Percentiles rank a stretch among this genome's conserved stretches.
Evolutionary conservation across 768 basidiomycete species (phyloP).

Genomic region (Chlorophyllum brunneum): DNA sequence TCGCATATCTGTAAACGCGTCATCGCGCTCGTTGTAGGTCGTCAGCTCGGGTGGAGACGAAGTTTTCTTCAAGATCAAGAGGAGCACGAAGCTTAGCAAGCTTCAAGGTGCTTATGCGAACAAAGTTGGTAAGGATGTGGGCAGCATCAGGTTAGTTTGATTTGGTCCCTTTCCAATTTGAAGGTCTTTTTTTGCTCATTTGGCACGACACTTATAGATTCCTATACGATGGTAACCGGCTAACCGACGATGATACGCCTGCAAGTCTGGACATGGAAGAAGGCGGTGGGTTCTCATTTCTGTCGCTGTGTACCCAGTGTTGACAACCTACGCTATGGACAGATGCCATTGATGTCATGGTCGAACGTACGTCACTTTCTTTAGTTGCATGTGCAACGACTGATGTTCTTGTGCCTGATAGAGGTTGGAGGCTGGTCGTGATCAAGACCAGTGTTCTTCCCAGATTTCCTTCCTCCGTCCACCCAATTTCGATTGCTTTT

Average conservation of each 20-base stretch:
- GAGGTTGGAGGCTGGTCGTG: conserved; percentile 42
- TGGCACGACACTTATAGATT: conserved; percentile 49
- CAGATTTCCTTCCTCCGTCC: background rate
- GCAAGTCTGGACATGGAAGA: conserved; percentile 84
- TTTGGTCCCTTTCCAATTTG: conserved; percentile 5
- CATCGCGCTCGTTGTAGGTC: conserved; percentile 43
- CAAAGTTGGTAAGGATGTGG: conserved; percentile 88
- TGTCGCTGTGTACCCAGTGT: background rate
- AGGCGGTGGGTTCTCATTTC: conserved; percentile 49
- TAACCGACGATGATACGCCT: conserved; percentile 89
- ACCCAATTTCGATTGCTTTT: conserved; percentile 1
- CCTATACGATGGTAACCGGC: conserved; percentile 84
- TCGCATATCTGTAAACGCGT: background rate
- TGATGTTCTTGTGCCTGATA: conserved; percentile 18
- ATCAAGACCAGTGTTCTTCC: conserved; percentile 9
- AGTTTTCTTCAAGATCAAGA: conserved; percentile 97
- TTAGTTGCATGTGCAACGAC: conserved; percentile 4
- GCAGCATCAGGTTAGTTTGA: conserved; percentile 74
- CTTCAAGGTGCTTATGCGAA: conserved; percentile 89
- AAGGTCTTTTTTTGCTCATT: conserved; percentile 2
- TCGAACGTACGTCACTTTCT: conserved; percentile 71
- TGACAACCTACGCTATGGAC: conserved; percentile 12
- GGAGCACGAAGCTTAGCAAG: conserved; percentile 88
- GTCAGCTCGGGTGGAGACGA: conserved; percentile 76
- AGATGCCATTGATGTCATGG: conserved; percentile 97